Evolutionary conservation across 2,329 filamentous ascomycete species (phyloP).

Genomic region (Fusarium globosum): DNA sequence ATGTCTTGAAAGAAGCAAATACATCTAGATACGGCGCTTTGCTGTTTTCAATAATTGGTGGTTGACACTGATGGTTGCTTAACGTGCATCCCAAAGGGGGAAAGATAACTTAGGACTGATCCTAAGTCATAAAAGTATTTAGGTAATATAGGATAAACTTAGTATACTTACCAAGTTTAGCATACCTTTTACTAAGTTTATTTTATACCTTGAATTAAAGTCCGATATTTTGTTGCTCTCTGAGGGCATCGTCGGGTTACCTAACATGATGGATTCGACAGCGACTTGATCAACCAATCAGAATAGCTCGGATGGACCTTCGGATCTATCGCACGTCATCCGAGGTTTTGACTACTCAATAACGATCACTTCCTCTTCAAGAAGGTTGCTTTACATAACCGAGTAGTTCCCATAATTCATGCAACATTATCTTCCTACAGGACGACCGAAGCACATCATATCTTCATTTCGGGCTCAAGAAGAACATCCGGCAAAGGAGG

Average conservation of each 20-base stretch:
- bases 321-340: neutral
- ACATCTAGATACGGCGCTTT: neutral
- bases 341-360: neutral
- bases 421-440: neutral
- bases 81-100: neutral
- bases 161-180: too few species aligned
- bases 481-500: neutral
- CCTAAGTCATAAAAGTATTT: too few species aligned
- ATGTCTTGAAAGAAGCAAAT: neutral
- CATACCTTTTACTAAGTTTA: too few species aligned
- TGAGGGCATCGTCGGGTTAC: neutral
- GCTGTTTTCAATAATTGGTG: neutral
- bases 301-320: neutral
- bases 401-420: neutral
- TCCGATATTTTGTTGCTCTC: too few species aligned
- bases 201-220: too few species aligned
- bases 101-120: too few species aligned
- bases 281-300: neutral
- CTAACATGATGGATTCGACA: neutral
- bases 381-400: neutral
- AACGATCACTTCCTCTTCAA: neutral
- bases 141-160: too few species aligned
- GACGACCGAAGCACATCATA: neutral
- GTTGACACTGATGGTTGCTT: too few species aligned
- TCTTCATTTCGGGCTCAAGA: neutral